These are phyloP conservation scores for Eucalyptus urophylla DNA, from an alignment of 345 rosid species.

Conservation along the genomic window DNA sequence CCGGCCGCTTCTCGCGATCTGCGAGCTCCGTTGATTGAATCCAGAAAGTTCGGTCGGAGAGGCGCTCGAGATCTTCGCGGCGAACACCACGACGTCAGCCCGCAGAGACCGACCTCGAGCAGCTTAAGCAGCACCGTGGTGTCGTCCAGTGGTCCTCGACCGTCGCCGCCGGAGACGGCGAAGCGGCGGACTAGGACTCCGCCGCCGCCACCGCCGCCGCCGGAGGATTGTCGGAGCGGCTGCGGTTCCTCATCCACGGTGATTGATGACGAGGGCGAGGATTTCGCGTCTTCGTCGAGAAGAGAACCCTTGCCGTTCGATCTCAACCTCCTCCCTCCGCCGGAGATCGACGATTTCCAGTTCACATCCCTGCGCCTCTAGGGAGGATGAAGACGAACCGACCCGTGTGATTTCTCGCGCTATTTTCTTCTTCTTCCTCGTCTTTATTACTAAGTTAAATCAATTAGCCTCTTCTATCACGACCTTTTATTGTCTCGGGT, in stretches of 20 bases:
- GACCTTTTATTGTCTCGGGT: neutral
- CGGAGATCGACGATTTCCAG: neutral
- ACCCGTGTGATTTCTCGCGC: neutral
- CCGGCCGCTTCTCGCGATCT: neutral
- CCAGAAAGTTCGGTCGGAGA: neutral
- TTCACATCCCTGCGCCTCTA: neutral
- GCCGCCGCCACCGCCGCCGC: neutral
- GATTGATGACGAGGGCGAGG: neutral
- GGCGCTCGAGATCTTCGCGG: neutral
- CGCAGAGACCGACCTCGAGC: neutral
- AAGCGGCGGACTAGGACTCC: neutral
- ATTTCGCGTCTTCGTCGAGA: neutral
- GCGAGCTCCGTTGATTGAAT: neutral
- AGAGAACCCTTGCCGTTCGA: neutral
- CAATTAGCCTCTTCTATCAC: neutral
- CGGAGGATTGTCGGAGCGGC: neutral
- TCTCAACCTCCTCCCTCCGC: neutral
- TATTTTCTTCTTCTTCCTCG: neutral
- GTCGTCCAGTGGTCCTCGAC: neutral
- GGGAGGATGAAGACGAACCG: neutral
- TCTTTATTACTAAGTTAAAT: neutral
- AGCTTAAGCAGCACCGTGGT: neutral
- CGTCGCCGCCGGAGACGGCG: neutral
- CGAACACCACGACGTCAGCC: neutral
- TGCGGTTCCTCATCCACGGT: neutral